Percentiles rank a stretch among this genome's conserved stretches.
These are phyloP conservation scores for Apiospora hydei DNA, from an alignment of 2,329 filamentous ascomycete genomes.

Conservation along the genomic window DNA sequence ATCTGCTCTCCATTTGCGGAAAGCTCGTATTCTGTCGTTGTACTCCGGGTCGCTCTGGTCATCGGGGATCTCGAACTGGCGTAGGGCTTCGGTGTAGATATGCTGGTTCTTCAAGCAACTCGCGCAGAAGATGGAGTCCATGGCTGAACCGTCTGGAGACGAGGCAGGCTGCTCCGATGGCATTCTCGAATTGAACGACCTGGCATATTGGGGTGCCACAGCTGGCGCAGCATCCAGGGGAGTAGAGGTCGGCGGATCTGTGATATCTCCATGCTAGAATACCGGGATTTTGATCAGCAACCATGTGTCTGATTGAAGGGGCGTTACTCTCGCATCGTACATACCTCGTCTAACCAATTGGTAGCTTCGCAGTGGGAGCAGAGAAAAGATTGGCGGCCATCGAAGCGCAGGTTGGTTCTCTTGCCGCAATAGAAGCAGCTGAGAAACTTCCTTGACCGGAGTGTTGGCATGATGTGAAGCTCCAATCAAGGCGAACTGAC, in stretches of 20 bases:
- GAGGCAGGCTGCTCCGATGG: slow-evolving; percentile 37
- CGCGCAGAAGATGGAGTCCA: slow-evolving; percentile 67
- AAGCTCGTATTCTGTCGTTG: slow-evolving; percentile 69
- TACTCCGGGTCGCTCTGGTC: slow-evolving; percentile 73
- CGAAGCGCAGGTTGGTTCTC: slow-evolving; percentile 66
- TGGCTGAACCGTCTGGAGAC: slow-evolving; percentile 41
- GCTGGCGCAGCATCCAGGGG: slow-evolving; percentile 7
- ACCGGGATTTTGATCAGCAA: slow-evolving; percentile 28
- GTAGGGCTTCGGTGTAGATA: slow-evolving; percentile 76
- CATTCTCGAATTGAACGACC: slow-evolving; percentile 4
- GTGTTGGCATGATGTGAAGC: slow-evolving; percentile 35
- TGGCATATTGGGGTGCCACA: slow-evolving; percentile 3
- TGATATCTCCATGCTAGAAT: slow-evolving; percentile 84
- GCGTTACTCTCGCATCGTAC: slow-evolving; percentile 30
- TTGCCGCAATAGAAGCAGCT: slow-evolving; percentile 86
- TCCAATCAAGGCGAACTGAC: slow-evolving; percentile 17
- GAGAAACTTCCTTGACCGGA: slow-evolving; percentile 47
- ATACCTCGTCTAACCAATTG: slow-evolving; percentile 88
- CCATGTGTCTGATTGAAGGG: background rate
- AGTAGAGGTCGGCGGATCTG: slow-evolving; percentile 76
- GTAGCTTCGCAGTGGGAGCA: slow-evolving; percentile 83
- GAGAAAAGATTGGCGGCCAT: slow-evolving; percentile 69
- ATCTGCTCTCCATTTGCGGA: slow-evolving; percentile 73
- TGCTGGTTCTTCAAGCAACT: slow-evolving; percentile 90
- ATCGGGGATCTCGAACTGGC: slow-evolving; percentile 78